phyloP scores from a whole-genome alignment of 2,329 filamentous ascomycete genomes.

The Coleophoma crateriformis region DNA sequence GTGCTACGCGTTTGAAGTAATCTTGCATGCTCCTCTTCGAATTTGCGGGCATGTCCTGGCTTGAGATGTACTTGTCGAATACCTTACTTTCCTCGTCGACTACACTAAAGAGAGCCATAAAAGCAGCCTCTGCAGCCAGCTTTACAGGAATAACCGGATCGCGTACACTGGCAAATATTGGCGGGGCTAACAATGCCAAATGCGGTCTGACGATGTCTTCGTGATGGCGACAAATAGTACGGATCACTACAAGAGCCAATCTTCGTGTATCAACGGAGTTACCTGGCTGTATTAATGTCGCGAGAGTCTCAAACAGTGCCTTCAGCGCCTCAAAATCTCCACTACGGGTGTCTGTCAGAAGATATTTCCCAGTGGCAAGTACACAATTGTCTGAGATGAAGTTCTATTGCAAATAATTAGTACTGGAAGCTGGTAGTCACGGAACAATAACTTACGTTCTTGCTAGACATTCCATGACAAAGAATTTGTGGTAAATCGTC shows the following conservation, averaged over 20 bases:
- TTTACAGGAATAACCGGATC: conserved; percentile 94
- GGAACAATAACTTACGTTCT: conserved; percentile 53
- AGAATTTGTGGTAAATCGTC: conserved; percentile 75
- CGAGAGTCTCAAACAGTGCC: conserved; percentile 73
- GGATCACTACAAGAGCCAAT: conserved; percentile 78
- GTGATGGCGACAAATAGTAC: conserved; percentile 75
- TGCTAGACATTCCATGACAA: conserved; percentile 71
- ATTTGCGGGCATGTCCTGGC: conserved; percentile 60
- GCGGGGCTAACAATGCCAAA: conserved; percentile 70
- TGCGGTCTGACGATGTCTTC: conserved; percentile 79
- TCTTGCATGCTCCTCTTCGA: conserved; percentile 89
- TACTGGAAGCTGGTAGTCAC: no score
- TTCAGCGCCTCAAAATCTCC: conserved; percentile 74
- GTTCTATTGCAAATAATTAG: conserved; percentile 39
- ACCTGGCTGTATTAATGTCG: conserved; percentile 70
- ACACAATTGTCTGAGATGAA: conserved; percentile 85
- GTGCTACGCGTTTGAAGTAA: conserved; percentile 91
- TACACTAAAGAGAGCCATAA: conserved; percentile 84
- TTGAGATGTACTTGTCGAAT: conserved; percentile 85
- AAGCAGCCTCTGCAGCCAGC: conserved; percentile 88
- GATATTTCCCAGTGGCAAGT: conserved; percentile 84
- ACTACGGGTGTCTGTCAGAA: conserved; percentile 61
- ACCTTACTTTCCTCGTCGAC: conserved; percentile 80
- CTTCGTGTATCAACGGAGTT: conserved; percentile 78
- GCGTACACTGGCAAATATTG: conserved; percentile 84